Percentiles rank a stretch among this genome's conserved stretches.
phyloP scores from a whole-genome alignment of 257 asterid genomes.

The Voacanga thouarsii region DNA sequence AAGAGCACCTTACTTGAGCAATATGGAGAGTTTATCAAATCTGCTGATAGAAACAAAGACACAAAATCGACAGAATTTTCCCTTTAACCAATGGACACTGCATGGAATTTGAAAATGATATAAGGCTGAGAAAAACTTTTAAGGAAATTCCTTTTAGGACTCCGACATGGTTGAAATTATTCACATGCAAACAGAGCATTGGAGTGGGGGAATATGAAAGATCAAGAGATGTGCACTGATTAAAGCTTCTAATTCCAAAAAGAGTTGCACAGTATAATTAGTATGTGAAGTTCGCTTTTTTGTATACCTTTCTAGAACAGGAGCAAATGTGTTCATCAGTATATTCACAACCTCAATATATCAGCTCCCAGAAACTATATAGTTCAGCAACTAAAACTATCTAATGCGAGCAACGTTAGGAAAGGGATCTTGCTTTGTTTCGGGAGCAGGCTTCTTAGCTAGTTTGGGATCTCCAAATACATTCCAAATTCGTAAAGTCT shows the following conservation, averaged over 20 bases:
- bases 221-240: too few relatives aligned
- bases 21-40: neutral
- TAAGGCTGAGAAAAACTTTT: neutral
- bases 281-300: neutral
- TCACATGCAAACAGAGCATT: too few relatives aligned
- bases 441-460: conserved; percentile 9
- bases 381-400: neutral
- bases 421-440: conserved; percentile 33
- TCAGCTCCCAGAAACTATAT: neutral
- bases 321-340: neutral
- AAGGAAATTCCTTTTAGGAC: neutral
- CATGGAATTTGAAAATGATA: neutral
- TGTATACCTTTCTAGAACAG: neutral
- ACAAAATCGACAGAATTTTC: neutral
- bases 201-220: too few relatives aligned
- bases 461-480: conserved; percentile 31
- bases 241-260: too few relatives aligned
- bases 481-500: conserved; percentile 39
- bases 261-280: neutral
- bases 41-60: neutral
- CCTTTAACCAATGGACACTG: neutral
- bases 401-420: conserved; percentile 30
- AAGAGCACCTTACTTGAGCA: neutral
- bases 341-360: neutral
- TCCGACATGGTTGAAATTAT: too few relatives aligned